Evolutionary conservation across 2,329 filamentous ascomycete genomes (phyloP).

Genomic region (Ceratocystiopsis brevicomis): DNA sequence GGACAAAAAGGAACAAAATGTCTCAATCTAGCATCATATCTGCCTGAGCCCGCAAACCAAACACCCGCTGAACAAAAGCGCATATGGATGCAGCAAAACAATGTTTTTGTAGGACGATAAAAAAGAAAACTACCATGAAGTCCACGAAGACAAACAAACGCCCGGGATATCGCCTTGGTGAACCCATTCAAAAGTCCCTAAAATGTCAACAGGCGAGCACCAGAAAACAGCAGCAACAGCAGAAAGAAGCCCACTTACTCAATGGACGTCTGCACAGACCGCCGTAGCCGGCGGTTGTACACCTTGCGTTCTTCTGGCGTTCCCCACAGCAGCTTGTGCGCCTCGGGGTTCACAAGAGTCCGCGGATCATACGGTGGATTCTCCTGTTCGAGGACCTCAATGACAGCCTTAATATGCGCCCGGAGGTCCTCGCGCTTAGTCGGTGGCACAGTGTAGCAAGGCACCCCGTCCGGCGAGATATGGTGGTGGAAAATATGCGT

Average conservation of each 20-base stretch:
- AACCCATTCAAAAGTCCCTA: too few relatives aligned
- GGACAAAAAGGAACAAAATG: too few relatives aligned
- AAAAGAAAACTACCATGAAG: too few relatives aligned
- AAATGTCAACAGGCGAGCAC: too few relatives aligned
- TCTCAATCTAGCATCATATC: too few relatives aligned
- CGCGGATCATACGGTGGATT: conserved; percentile 77
- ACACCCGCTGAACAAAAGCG: too few relatives aligned
- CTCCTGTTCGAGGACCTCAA: conserved; percentile 71
- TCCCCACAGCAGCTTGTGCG: conserved; percentile 76
- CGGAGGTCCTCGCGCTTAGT: conserved; percentile 53
- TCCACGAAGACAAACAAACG: too few relatives aligned
- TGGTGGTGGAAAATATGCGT: conserved; percentile 77
- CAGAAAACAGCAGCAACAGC: too few relatives aligned
- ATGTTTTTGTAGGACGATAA: too few relatives aligned
- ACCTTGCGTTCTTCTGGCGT: conserved; percentile 57
- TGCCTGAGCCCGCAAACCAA: too few relatives aligned
- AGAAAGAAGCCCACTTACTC: conserved; percentile 25
- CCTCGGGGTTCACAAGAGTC: conserved; percentile 70
- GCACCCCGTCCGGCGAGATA: conserved; percentile 58
- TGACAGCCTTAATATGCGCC: conserved; percentile 68
- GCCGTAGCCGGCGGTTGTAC: conserved; percentile 65
- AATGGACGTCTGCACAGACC: conserved; percentile 53
- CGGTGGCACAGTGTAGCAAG: conserved; percentile 57
- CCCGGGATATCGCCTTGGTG: too few relatives aligned
- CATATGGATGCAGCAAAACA: too few relatives aligned